A percentile compares a stretch with the other conserved stretches of the same genome.
Conservation (phyloP, 495 filamentous ascomycete genomes). For the Aspergillus asperescens region DNA sequence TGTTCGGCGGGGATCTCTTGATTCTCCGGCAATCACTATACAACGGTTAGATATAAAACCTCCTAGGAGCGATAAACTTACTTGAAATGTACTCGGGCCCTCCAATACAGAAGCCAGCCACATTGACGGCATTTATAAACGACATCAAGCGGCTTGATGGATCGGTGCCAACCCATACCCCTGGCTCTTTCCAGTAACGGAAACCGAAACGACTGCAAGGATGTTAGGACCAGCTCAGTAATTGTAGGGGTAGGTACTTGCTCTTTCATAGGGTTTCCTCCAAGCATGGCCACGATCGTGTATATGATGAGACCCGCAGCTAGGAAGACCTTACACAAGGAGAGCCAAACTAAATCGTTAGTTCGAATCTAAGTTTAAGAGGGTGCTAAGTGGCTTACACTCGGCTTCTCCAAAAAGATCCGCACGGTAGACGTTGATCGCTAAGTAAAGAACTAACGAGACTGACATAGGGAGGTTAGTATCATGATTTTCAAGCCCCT, state of each 20-base stretch:
- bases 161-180: background rate
- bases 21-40: background rate
- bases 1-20: background rate
- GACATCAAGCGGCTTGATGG: background rate
- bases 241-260: background rate
- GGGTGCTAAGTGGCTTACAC: background rate
- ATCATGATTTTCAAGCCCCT: background rate
- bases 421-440: background rate
- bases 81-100: conserved; percentile 3
- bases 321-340: background rate
- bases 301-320: background rate
- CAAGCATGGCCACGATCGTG: conserved; percentile 1
- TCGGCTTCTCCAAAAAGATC: conserved; percentile 2
- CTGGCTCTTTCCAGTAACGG: background rate
- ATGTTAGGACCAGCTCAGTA: background rate
- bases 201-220: conserved; percentile 1
- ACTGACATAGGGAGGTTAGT: background rate
- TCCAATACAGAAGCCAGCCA: conserved; percentile 2
- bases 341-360: background rate
- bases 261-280: conserved; percentile 1
- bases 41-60: background rate
- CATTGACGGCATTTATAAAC: conserved; percentile 2
- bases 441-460: background rate
- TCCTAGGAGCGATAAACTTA: background rate
- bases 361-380: background rate